Percentiles rank a stretch among this genome's conserved stretches.
Conservation (phyloP, 495 filamentous ascomycete species). For the Neurospora africana region DNA sequence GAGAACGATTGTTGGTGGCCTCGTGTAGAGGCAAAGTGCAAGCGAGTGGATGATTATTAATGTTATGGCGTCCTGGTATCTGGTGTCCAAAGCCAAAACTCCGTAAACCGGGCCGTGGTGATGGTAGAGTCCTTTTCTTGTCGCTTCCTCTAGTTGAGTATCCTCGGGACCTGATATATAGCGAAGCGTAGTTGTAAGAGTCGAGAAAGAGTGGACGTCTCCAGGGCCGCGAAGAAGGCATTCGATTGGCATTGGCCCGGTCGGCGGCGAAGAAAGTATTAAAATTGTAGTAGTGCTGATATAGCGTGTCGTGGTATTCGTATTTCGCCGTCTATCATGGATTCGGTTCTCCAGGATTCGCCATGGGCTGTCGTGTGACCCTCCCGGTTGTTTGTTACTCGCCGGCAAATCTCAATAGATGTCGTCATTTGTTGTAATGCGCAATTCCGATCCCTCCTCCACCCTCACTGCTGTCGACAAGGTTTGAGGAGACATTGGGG, state of each 20-base stretch:
- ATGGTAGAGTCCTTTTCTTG: not conserved
- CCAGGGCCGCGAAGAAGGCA: not conserved
- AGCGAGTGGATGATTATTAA: not conserved
- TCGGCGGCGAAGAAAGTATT: not conserved
- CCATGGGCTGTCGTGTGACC: not conserved
- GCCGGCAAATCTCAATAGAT: not conserved
- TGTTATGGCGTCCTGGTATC: not conserved
- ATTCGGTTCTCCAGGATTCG: not conserved
- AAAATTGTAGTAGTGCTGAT: not conserved
- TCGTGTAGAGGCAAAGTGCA: not conserved
- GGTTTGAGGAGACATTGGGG: not conserved
- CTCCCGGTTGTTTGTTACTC: not conserved
- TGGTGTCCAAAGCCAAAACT: not conserved
- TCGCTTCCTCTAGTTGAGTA: not conserved
- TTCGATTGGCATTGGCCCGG: not conserved
- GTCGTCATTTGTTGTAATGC: not conserved
- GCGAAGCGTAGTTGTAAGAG: not conserved
- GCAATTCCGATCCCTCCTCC: not conserved
- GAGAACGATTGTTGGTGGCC: not conserved
- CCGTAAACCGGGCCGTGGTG: not conserved
- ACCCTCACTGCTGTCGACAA: not conserved
- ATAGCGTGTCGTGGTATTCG: not conserved
- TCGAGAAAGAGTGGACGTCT: not conserved
- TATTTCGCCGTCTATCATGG: not conserved
- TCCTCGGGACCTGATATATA: not conserved